Base-by-base conservation (phyloP, 1,139 yeast species). In the Sugiyamaella xylanicola region DNA sequence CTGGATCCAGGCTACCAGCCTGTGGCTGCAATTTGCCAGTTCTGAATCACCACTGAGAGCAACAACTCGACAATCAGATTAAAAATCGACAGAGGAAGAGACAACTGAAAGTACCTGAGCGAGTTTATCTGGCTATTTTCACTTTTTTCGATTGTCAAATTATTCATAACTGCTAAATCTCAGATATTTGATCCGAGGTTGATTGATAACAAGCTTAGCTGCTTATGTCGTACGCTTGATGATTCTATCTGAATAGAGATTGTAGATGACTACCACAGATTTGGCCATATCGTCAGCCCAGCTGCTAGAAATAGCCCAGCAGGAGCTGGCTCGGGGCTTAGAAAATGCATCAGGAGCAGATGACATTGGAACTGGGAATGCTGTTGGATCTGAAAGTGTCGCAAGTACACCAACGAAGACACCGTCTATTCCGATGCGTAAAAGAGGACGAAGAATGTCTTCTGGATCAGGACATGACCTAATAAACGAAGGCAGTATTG, bases 241-340 rank as follows among this genome's bases (percentile, higher is more conserved):
- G 21, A 15, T 17, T 45, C 48, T n/a, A 32, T 11, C 47, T n/a
- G 17, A n/a, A 32, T 17, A 25, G 1, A 20, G 21, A 22, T n/a
- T 37, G 3, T 21, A 47, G 15, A 32, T 48, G 48, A 48, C 52
- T 48, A 42, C 44, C 17, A 45, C 40, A 22, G 55, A 53, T 22
- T 11, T 11, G 43, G 48, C 57, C 9, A 57, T 61, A 15, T 59
- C 65, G 25, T 48, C 57, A 17, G 53, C 54, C 39, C 48, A 51
- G 53, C 53, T 63, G 44, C 50, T 59, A 35, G 59, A 58, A 42
- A 54, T 62, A 9, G 65, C 65, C 19, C 51, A 56, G 19, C 62
- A 60, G 22, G 64, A 61, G 52, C 58, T 63, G 53, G 53, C 45
- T 37, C 49, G 54, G 35, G 50, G 51, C 17, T 40, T 41, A 3